Evolutionary conservation across 257 asterid genomes (phyloP).

Genomic region (Jaltomata sinuosa): DNA sequence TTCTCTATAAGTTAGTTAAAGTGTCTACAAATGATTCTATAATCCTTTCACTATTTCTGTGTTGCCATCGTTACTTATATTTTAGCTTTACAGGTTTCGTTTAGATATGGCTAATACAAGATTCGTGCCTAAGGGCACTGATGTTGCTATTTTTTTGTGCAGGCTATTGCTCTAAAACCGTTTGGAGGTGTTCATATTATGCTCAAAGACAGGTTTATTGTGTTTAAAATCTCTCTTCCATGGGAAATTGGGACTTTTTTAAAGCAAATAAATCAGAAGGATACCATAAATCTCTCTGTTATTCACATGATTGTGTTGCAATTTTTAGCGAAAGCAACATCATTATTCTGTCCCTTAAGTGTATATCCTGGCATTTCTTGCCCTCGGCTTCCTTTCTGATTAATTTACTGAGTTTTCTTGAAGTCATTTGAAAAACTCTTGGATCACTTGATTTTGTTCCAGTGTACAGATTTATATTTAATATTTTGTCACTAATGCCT

Average conservation of each 20-base stretch:
- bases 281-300: neutral
- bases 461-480: neutral
- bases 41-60: neutral
- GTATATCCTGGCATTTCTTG: neutral
- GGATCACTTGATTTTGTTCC: neutral
- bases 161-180: constrained; percentile 78
- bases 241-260: neutral
- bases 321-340: neutral
- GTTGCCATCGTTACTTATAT: neutral
- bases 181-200: constrained; percentile 65
- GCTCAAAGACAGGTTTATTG: constrained; percentile 60
- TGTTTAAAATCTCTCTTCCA: neutral
- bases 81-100: neutral
- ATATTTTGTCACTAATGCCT: neutral
- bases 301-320: neutral
- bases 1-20: neutral
- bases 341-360: neutral
- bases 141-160: constrained; percentile 20
- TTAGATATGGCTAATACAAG: neutral
- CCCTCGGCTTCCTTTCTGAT: neutral
- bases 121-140: neutral
- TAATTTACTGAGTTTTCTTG: neutral
- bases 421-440: neutral
- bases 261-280: neutral
- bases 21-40: neutral